phyloP scores from a whole-genome alignment of 2,329 filamentous ascomycete genomes.

The Sclerotinia trifoliorum region DNA sequence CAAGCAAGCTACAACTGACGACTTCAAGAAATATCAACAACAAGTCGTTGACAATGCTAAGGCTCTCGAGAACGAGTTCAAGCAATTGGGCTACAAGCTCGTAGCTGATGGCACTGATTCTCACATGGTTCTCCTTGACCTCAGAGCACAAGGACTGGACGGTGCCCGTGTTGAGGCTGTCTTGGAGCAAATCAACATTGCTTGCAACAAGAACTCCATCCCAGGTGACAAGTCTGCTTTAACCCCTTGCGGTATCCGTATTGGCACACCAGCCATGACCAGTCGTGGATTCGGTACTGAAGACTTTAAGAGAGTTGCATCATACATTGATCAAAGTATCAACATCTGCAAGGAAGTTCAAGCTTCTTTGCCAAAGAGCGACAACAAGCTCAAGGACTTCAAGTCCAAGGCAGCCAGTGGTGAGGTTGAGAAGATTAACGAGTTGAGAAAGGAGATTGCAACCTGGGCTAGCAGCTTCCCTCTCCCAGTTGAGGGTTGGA shows the following conservation, averaged over 20 bases:
- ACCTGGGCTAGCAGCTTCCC: conserved; percentile 88
- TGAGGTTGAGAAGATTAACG: conserved; percentile 76
- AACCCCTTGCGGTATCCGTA: conserved; percentile 90
- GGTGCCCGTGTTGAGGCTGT: conserved; percentile 94
- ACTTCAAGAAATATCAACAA: conserved; percentile 93
- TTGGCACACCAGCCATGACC: conserved; percentile 97
- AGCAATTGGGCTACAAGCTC: conserved; percentile 86
- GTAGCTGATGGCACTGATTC: conserved; percentile 96
- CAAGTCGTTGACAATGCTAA: conserved; percentile 93
- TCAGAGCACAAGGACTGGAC: conserved; percentile 82
- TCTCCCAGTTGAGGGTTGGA: conserved; percentile 78
- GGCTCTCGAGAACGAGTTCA: conserved; percentile 80
- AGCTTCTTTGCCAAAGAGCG: conserved; percentile 82
- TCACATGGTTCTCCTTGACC: conserved; percentile 93
- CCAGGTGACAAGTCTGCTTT: conserved; percentile 97
- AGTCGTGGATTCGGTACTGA: conserved; percentile 88
- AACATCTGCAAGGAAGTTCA: conserved; percentile 90
- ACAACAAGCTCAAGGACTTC: conserved; percentile 99
- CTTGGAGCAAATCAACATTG: conserved; percentile 97
- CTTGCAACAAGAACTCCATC: conserved; percentile 99
- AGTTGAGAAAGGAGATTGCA: conserved; percentile 84
- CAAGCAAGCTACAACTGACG: conserved; percentile 84
- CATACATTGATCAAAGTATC: conserved; percentile 86
- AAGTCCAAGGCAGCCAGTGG: conserved; percentile 84
- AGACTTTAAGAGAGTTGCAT: conserved; percentile 86